Conservation (phyloP, 768 basidiomycete species). For the Favolaschia claudopus region DNA sequence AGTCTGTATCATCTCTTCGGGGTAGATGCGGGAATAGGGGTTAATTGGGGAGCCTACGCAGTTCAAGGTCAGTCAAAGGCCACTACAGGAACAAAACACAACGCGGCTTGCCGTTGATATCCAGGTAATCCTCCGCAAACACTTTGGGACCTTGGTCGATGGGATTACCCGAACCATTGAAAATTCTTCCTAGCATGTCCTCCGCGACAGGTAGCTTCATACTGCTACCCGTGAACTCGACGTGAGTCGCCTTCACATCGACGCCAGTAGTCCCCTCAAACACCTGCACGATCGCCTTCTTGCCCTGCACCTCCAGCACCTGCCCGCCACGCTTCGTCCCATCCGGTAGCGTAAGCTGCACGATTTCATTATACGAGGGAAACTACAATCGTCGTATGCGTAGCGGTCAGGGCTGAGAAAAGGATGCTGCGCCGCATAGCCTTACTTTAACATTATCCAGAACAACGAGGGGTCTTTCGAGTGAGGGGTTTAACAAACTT, state of each 20-base stretch:
- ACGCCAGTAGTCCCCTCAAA: conserved; percentile 98
- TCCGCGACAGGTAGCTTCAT: conserved; percentile 99
- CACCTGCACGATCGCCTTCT: conserved; percentile 99
- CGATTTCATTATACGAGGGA: conserved; percentile 98
- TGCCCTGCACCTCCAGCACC: conserved; percentile 97
- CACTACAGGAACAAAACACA: conserved; percentile 2
- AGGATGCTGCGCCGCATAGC: conserved; percentile 2
- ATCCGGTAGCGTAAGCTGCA: conserved; percentile 93
- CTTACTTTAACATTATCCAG: conserved; percentile 97
- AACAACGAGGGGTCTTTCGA: conserved; percentile 86
- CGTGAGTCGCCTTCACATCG: conserved; percentile 96
- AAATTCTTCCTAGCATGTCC: conserved; percentile 98
- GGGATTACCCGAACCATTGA: conserved; percentile 98
- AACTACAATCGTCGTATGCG: conserved; percentile 59
- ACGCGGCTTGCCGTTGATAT: conserved; percentile 87
- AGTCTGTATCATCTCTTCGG: conserved; percentile 99
- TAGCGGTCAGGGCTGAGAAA: neutral
- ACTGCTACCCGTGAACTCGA: conserved; percentile 97
- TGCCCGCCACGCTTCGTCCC: conserved; percentile 96
- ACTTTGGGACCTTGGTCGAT: conserved; percentile 99
- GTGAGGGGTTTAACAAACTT: conserved; percentile 14
- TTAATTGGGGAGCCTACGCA: conserved; percentile 93
- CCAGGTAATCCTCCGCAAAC: conserved; percentile 98
- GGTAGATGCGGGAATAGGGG: conserved; percentile 97
- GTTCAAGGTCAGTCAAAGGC: conserved; percentile 25